Conservation (phyloP, 1,284 basidiomycete species). For the Rhodotorula mucilaginosa region DNA sequence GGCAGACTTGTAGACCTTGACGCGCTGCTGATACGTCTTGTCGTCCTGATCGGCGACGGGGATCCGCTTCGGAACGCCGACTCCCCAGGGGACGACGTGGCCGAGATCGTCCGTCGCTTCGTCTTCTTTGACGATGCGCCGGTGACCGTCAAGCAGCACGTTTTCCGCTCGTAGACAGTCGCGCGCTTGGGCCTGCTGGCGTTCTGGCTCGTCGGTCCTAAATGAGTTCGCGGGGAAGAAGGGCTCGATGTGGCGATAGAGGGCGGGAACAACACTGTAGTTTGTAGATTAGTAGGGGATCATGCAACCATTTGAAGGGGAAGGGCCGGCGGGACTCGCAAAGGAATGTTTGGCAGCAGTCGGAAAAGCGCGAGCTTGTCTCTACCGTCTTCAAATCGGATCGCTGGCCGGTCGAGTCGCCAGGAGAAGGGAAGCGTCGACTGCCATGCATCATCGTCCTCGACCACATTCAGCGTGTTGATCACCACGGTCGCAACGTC, state of each 20-base stretch:
- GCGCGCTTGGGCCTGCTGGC: neutral
- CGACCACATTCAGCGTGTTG: neutral
- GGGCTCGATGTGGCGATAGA: slow-evolving; percentile 2
- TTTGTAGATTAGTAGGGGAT: neutral
- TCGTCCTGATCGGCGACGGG: neutral
- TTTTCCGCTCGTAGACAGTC: neutral
- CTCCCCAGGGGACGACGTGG: neutral
- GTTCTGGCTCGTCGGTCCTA: slow-evolving; percentile 1
- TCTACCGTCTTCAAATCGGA: neutral
- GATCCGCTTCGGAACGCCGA: neutral
- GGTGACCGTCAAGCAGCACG: neutral
- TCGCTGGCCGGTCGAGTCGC: neutral
- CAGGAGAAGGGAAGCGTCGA: neutral
- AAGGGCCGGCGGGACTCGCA: neutral
- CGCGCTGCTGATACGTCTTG: neutral
- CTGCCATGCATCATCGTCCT: neutral
- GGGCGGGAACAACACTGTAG: neutral
- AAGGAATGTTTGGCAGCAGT: neutral
- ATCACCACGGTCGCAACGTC: neutral
- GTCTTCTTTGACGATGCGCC: neutral
- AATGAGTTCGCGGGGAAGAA: slow-evolving; percentile 4
- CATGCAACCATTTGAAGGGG: too few relatives aligned
- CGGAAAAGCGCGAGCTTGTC: neutral
- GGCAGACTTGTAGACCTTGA: neutral
- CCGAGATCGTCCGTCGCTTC: neutral